phyloP scores from a whole-genome alignment of 306 rosid genomes.

The Vachellia pachyceras region DNA sequence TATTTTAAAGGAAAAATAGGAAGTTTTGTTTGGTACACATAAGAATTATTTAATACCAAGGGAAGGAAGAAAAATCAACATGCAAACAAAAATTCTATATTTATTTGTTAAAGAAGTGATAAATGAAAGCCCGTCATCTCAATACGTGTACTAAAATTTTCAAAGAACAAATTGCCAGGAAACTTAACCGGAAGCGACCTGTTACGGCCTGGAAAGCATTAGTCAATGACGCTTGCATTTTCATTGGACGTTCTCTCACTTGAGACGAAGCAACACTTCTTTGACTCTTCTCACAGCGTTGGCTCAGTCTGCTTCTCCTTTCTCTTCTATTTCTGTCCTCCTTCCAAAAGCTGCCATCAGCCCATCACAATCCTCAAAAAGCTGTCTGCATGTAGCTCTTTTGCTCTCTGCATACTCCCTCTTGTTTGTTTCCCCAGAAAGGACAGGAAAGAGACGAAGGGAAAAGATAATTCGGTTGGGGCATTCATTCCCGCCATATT shows the following conservation, averaged over 20 bases:
- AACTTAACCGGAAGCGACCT: neutral
- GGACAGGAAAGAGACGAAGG: neutral
- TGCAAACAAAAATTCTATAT: no score
- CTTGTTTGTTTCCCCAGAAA: neutral
- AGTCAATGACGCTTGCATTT: neutral
- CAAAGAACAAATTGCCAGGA: neutral
- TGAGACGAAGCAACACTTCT: neutral
- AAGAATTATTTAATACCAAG: no score
- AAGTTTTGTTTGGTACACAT: no score
- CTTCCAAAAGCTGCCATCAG: neutral
- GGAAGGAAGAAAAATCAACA: neutral
- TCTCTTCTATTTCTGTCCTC: neutral
- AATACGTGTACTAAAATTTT: neutral
- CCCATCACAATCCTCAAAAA: neutral
- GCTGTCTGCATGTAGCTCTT: neutral
- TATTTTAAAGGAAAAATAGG: neutral
- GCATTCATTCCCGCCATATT: neutral
- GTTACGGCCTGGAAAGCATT: neutral
- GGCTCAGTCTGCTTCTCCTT: neutral
- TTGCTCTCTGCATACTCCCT: neutral
- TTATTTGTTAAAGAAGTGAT: neutral
- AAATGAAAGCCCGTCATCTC: neutral
- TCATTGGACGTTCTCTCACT: neutral
- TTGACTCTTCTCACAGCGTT: constrained; percentile 15
- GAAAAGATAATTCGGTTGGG: neutral